These are phyloP conservation scores for Mytilinidion resinicola DNA, from an alignment of 495 filamentous ascomycete species.

Conservation along the genomic window DNA sequence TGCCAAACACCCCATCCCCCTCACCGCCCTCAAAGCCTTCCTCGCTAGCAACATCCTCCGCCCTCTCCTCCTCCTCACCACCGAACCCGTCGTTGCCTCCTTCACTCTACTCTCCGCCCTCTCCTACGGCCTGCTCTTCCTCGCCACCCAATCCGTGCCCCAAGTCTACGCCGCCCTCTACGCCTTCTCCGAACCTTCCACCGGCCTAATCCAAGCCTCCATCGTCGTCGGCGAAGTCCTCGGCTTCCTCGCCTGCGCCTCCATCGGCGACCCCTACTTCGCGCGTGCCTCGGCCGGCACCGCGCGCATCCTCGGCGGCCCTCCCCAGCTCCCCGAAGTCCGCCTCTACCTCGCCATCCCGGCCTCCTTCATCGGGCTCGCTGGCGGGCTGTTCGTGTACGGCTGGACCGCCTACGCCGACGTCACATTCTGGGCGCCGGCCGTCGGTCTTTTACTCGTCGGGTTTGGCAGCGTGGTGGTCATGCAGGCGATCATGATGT, in stretches of 20 bases:
- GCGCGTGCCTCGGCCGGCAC: slow-evolving; percentile 22
- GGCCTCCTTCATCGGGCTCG: slow-evolving; percentile 29
- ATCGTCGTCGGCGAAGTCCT: slow-evolving; percentile 35
- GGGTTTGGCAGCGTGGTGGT: slow-evolving; percentile 33
- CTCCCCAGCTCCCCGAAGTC: slow-evolving; percentile 31
- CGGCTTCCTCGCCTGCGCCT: slow-evolving; percentile 25
- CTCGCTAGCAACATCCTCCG: slow-evolving; percentile 30
- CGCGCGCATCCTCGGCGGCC: slow-evolving; percentile 9
- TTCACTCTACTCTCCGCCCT: slow-evolving; percentile 48
- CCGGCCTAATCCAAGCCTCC: slow-evolving; percentile 30
- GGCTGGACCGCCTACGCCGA: slow-evolving; percentile 30
- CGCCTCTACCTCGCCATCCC: slow-evolving; percentile 32
- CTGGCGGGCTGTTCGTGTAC: slow-evolving; percentile 34
- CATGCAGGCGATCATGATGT: slow-evolving; percentile 29
- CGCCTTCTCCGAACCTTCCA: slow-evolving; percentile 26
- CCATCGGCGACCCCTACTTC: slow-evolving; percentile 26
- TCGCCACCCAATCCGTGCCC: slow-evolving; percentile 36
- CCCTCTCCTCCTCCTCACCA: slow-evolving; percentile 44
- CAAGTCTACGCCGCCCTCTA: slow-evolving; percentile 33
- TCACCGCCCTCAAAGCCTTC: slow-evolving; percentile 21
- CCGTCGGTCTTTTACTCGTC: slow-evolving; percentile 31
- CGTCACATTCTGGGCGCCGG: slow-evolving; percentile 31
- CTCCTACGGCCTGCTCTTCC: slow-evolving; percentile 46
- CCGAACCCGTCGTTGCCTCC: slow-evolving; percentile 49
- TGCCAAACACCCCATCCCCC: slow-evolving; percentile 15